A percentile compares a stretch with the other conserved stretches of the same genome.
Evolutionary conservation across 768 basidiomycete genomes (phyloP).

Genomic region (Boletus sp.): DNA sequence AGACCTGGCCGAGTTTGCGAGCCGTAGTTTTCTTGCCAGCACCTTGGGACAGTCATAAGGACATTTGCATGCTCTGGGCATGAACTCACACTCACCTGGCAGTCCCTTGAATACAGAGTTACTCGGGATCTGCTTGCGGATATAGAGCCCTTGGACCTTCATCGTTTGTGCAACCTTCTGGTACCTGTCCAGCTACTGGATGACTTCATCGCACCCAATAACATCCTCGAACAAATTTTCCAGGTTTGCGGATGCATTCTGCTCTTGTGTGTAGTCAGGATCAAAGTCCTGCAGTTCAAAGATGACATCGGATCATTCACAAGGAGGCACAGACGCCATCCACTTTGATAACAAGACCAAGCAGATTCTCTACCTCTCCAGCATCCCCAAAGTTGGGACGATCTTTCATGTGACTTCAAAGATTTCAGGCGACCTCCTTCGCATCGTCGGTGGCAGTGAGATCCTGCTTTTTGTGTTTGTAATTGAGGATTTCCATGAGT

Average conservation of each 20-base stretch:
- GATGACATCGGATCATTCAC: too few relatives aligned
- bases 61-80: neutral
- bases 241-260: slow-evolving; percentile 49
- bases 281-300: too few relatives aligned
- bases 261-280: slow-evolving; percentile 48
- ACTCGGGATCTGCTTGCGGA: too few relatives aligned
- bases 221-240: slow-evolving; percentile 58
- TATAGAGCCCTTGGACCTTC: too few relatives aligned
- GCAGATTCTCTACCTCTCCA: too few relatives aligned
- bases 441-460: too few relatives aligned
- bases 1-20: too few relatives aligned
- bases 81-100: slow-evolving; percentile 44
- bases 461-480: slow-evolving; percentile 57
- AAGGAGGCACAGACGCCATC: slow-evolving; percentile 23
- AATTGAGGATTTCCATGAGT: slow-evolving; percentile 48
- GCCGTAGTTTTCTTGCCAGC: slow-evolving; percentile 63
- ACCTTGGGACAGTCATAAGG: too few relatives aligned
- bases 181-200: too few relatives aligned
- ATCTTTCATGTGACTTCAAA: slow-evolving; percentile 34
- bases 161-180: too few relatives aligned
- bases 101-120: slow-evolving; percentile 73
- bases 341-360: slow-evolving; percentile 48
- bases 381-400: too few relatives aligned
- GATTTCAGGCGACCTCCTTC: slow-evolving; percentile 52
- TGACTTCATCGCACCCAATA: too few relatives aligned